phyloP scores from a whole-genome alignment of 1,139 yeast genomes.

The Taphrina deformans region DNA sequence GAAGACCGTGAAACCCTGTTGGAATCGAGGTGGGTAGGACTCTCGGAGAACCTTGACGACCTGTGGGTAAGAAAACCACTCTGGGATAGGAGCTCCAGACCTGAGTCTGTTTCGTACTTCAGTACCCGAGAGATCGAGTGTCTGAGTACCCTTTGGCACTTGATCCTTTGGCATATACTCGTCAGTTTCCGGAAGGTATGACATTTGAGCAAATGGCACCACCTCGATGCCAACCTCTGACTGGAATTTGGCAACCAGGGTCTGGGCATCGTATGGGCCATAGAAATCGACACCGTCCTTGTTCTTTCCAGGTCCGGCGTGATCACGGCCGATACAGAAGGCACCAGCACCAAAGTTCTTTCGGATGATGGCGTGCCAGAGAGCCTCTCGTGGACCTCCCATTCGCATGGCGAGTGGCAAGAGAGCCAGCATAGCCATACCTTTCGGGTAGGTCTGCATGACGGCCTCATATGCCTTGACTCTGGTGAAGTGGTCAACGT shows the following conservation, averaged over 20 bases:
- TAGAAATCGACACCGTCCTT: conserved; percentile 91
- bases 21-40: conserved; percentile 85
- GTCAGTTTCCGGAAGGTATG: conserved; percentile 92
- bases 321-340: conserved; percentile 96
- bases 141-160: conserved; percentile 74
- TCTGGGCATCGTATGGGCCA: conserved; percentile 97
- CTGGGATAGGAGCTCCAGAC: conserved; percentile 87
- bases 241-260: conserved; percentile 69
- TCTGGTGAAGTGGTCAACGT: conserved; percentile 95
- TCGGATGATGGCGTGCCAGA: conserved; percentile 97
- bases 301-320: conserved; percentile 95
- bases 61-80: conserved; percentile 96
- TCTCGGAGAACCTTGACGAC: conserved; percentile 89
- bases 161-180: conserved; percentile 95
- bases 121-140: conserved; percentile 92
- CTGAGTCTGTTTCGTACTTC: conserved; percentile 85
- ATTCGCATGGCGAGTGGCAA: conserved; percentile 97
- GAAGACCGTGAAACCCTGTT: conserved; percentile 80
- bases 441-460: conserved; percentile 87
- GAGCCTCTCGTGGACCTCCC: conserved; percentile 99
- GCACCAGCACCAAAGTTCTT: conserved; percentile 96
- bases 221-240: conserved; percentile 82
- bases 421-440: conserved; percentile 84
- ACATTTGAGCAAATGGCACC: conserved; percentile 96
- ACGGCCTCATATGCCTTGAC: conserved; percentile 92